These are phyloP conservation scores for Paecilomyces sp. DNA, from an alignment of 2,329 filamentous ascomycete genomes.

Conservation along the genomic window DNA sequence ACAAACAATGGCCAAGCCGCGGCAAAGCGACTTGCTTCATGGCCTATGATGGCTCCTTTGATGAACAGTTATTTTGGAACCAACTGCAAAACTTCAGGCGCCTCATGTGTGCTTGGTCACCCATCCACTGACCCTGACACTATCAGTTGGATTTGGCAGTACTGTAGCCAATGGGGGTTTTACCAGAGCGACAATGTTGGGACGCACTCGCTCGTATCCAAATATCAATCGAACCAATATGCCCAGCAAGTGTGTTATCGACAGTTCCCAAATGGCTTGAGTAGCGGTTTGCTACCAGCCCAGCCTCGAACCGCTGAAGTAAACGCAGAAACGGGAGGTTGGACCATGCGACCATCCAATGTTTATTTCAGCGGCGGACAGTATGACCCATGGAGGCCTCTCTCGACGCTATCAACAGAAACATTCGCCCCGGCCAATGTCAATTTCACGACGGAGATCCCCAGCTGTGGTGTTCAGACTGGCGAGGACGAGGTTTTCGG, in stretches of 20 bases:
- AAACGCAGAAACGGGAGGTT: constrained; percentile 44
- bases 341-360: constrained; percentile 46
- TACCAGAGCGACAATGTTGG: constrained; percentile 44
- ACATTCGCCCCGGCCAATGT: constrained; percentile 33
- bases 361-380: constrained; percentile 45
- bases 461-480: constrained; percentile 35
- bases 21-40: constrained; percentile 36
- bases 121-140: constrained; percentile 24
- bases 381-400: constrained; percentile 47
- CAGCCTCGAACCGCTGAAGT: constrained; percentile 30
- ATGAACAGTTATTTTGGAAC: constrained; percentile 35
- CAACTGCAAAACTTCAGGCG: constrained; percentile 30
- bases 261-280: constrained; percentile 39
- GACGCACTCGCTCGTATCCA: constrained; percentile 40
- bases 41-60: constrained; percentile 26
- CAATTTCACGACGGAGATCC: constrained; percentile 32
- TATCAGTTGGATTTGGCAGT: constrained; percentile 46
- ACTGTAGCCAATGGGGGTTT: constrained; percentile 48
- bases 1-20: constrained; percentile 34
- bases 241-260: constrained; percentile 40
- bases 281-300: constrained; percentile 33
- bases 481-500: constrained; percentile 39
- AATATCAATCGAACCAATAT: constrained; percentile 39
- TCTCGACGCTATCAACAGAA: constrained; percentile 38
- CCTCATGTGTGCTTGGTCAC: constrained; percentile 31